These are phyloP conservation scores for Fagopyrum homotropicum DNA, from an alignment of 148 eudicot genomes.

Conservation along the genomic window DNA sequence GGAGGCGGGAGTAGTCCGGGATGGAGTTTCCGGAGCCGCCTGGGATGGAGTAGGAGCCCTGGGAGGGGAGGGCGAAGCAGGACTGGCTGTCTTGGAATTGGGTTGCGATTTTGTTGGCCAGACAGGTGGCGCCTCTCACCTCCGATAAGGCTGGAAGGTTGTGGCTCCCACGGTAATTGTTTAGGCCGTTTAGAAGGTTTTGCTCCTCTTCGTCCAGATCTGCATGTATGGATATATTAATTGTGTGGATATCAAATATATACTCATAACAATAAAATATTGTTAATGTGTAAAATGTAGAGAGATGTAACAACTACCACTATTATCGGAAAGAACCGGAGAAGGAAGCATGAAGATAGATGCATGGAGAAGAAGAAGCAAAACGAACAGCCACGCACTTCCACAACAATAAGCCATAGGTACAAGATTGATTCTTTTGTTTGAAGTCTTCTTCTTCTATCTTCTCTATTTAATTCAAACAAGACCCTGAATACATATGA, in stretches of 20 bases:
- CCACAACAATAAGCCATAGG: conserved; percentile 1
- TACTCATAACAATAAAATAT: no score
- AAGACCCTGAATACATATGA: background rate
- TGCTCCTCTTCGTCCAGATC: conserved; percentile 34
- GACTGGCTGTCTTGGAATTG: conserved; percentile 28
- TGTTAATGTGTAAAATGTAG: no score
- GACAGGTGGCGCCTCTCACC: conserved; percentile 52
- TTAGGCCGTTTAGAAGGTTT: conserved; percentile 64
- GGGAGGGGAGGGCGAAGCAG: conserved; percentile 23
- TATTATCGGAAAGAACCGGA: background rate
- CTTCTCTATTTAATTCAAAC: background rate
- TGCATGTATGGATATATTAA: conserved; percentile 17
- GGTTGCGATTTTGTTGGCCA: conserved; percentile 59
- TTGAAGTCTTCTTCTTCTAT: background rate
- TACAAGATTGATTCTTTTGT: background rate
- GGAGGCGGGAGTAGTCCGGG: conserved; percentile 34
- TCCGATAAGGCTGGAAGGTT: conserved; percentile 34
- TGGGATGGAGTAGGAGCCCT: conserved; percentile 20
- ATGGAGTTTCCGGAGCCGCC: conserved; percentile 26
- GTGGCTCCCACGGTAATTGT: conserved; percentile 50
- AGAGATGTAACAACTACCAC: background rate
- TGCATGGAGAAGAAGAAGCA: background rate
- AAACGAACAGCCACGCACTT: background rate
- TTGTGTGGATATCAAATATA: no score
- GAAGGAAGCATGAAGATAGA: conserved; percentile 1